Conservation (phyloP, 2,329 filamentous ascomycete species). For the Drechslerella dactyloides region DNA sequence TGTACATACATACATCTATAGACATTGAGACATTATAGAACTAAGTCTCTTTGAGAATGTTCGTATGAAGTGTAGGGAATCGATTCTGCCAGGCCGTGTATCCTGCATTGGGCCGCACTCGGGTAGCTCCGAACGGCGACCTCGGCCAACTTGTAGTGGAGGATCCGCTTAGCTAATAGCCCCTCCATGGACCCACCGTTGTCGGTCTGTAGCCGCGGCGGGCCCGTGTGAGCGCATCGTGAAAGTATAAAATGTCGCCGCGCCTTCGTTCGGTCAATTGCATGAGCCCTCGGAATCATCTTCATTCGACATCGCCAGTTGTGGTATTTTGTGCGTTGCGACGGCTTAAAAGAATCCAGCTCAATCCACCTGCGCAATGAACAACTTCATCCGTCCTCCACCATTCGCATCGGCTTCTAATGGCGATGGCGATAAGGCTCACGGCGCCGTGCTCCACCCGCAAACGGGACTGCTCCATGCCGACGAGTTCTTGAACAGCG, state of each 20-base stretch:
- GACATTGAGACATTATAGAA: background rate
- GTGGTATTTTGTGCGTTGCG: slow-evolving; percentile 49
- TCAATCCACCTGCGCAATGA: slow-evolving; percentile 15
- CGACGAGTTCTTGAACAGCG: slow-evolving; percentile 72
- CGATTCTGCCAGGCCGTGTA: background rate
- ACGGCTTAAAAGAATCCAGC: background rate
- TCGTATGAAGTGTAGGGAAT: background rate
- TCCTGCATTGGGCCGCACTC: background rate
- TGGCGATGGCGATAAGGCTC: background rate
- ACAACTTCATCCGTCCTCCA: slow-evolving; percentile 41
- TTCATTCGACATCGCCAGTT: background rate
- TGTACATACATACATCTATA: slow-evolving; percentile 17
- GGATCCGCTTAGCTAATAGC: slow-evolving; percentile 35
- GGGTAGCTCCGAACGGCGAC: background rate
- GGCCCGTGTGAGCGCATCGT: slow-evolving; percentile 4
- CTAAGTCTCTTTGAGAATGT: background rate
- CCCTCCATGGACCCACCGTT: too few species aligned
- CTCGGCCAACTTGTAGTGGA: slow-evolving; percentile 23
- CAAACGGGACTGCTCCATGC: slow-evolving; percentile 64
- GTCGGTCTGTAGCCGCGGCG: too few species aligned
- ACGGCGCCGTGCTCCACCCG: slow-evolving; percentile 1
- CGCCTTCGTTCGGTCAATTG: background rate
- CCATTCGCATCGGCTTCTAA: background rate
- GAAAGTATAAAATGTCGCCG: slow-evolving; percentile 12
- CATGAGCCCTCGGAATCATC: background rate